Evolutionary conservation across 1,284 basidiomycete species (phyloP).

Genomic region (Ustilago bromivora): DNA sequence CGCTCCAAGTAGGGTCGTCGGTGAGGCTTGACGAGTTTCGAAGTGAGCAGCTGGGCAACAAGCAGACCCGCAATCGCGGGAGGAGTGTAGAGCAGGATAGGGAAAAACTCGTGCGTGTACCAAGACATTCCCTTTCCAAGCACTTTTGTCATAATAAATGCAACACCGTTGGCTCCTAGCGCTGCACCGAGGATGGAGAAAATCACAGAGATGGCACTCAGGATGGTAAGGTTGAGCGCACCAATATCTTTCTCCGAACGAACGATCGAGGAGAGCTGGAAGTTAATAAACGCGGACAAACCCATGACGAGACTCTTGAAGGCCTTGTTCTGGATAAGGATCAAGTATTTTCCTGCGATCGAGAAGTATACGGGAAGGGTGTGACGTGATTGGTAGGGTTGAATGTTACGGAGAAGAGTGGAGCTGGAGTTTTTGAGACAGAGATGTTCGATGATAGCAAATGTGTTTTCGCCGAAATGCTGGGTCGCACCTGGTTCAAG

Average conservation of each 20-base stretch:
- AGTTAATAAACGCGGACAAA: slow-evolving; percentile 63
- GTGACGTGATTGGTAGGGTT: slow-evolving; percentile 32
- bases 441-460: slow-evolving; percentile 85
- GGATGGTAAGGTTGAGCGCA: slow-evolving; percentile 52
- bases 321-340: slow-evolving; percentile 72
- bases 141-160: slow-evolving; percentile 77
- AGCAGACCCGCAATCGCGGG: slow-evolving; percentile 75
- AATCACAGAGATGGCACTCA: slow-evolving; percentile 53
- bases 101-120: slow-evolving; percentile 77
- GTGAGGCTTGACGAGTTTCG: slow-evolving; percentile 73
- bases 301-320: slow-evolving; percentile 66
- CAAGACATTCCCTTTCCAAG: slow-evolving; percentile 75
- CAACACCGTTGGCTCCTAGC: slow-evolving; percentile 79
- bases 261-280: slow-evolving; percentile 64
- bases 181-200: slow-evolving; percentile 71
- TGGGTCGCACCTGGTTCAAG: slow-evolving; percentile 81
- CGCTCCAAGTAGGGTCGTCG: slow-evolving; percentile 65
- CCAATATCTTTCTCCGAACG: slow-evolving; percentile 67
- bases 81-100: slow-evolving; percentile 82
- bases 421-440: slow-evolving; percentile 71
- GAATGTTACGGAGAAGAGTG: slow-evolving; percentile 61
- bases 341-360: slow-evolving; percentile 70
- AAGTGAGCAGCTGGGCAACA: slow-evolving; percentile 76
- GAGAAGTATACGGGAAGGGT: slow-evolving; percentile 79
- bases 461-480: slow-evolving; percentile 92